Conservation (phyloP, 345 rosid genomes). For the Moringa oleifera region DNA sequence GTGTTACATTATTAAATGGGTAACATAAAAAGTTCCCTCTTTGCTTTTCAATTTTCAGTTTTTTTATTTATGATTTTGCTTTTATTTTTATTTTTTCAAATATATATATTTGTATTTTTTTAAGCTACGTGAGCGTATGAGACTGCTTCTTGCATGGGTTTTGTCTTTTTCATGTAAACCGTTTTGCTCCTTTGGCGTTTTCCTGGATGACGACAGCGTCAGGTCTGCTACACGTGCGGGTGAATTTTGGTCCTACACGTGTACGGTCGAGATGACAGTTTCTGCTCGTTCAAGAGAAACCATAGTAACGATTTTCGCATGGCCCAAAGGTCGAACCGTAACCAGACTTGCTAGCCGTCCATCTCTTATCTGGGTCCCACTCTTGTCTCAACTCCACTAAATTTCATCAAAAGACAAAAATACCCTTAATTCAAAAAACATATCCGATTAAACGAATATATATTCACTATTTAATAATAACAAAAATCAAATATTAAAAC, state of each 20-base stretch:
- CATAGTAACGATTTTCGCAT: conserved; percentile 3
- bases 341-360: not conserved
- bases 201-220: conserved; percentile 5
- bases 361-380: not conserved
- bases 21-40: too few species aligned
- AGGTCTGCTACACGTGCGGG: conserved; percentile 26
- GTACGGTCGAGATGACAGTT: conserved; percentile 1
- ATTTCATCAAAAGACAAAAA: not conserved
- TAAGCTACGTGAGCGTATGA: not conserved
- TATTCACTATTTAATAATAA: too few species aligned
- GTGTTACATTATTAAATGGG: too few species aligned
- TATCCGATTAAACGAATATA: not conserved
- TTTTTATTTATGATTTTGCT: not conserved
- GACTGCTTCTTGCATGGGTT: conserved; percentile 20
- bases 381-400: not conserved
- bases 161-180: conserved; percentile 22
- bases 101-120: not conserved
- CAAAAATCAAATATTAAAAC: too few species aligned
- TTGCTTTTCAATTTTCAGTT: too few species aligned
- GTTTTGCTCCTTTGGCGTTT: conserved; percentile 20
- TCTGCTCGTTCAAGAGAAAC: not conserved
- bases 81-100: too few species aligned
- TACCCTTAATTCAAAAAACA: not conserved
- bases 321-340: not conserved
- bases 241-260: conserved; percentile 15